Conservation (phyloP, 257 asterid genomes). For the Solanum virginianum region DNA sequence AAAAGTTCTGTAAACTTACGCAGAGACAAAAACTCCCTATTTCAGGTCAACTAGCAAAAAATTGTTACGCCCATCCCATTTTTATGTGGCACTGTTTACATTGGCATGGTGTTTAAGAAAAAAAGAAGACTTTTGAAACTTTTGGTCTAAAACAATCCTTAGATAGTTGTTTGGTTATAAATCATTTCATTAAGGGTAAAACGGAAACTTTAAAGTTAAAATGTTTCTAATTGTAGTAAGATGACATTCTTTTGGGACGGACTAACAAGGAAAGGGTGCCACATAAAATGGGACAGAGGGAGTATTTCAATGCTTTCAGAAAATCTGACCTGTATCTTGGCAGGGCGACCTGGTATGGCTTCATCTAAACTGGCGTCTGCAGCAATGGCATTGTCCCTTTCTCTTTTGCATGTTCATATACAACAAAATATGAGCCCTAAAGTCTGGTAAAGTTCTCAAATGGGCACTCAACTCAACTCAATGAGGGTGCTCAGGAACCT, state of each 20-base stretch:
- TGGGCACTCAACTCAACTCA: background rate
- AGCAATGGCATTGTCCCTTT: background rate
- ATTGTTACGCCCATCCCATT: too few species aligned
- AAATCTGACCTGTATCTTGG: conserved; percentile 15
- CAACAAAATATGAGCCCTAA: background rate
- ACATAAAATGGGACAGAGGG: too few species aligned
- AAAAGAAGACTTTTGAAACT: too few species aligned
- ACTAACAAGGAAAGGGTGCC: too few species aligned
- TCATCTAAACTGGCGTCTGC: background rate
- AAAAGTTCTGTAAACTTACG: background rate
- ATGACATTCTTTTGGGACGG: too few species aligned
- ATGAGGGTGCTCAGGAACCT: background rate
- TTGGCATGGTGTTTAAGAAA: too few species aligned
- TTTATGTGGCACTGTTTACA: too few species aligned
- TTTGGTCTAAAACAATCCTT: too few species aligned
- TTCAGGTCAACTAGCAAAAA: background rate
- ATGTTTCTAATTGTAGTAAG: too few species aligned
- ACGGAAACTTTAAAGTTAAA: too few species aligned
- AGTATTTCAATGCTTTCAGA: background rate
- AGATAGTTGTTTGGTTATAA: too few species aligned
- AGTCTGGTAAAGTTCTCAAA: background rate
- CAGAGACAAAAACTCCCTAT: background rate
- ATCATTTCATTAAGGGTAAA: too few species aligned
- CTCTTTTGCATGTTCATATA: background rate
- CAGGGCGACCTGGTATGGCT: conserved; percentile 3